A percentile compares a stretch with the other conserved stretches of the same genome.
These are phyloP conservation scores for Plasmopara muralis DNA, from an alignment of 352 stramenopile species.

Conservation along the genomic window DNA sequence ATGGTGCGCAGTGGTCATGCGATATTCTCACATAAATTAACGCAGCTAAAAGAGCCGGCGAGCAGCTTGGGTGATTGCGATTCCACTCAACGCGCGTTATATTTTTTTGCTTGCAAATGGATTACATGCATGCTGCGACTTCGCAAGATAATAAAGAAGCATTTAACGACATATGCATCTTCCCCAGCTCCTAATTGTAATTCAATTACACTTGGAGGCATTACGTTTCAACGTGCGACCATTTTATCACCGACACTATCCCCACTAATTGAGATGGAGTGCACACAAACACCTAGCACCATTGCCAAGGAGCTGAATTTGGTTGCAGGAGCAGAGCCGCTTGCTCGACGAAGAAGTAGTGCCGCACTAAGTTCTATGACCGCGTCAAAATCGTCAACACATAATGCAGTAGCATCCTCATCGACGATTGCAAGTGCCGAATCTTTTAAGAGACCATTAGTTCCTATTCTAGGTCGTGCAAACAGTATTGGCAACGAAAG, in stretches of 20 bases:
- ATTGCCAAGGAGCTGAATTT: slow-evolving; percentile 35
- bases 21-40: slow-evolving; percentile 36
- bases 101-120: slow-evolving; percentile 65
- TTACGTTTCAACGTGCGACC: slow-evolving; percentile 49
- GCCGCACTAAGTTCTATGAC: slow-evolving; percentile 31
- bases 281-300: slow-evolving; percentile 31
- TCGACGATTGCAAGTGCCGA: slow-evolving; percentile 22
- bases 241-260: slow-evolving; percentile 42
- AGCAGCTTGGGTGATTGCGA: slow-evolving; percentile 43
- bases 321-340: slow-evolving; percentile 23
- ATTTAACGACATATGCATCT: slow-evolving; percentile 34
- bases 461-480: slow-evolving; percentile 12
- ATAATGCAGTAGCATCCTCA: slow-evolving; percentile 25
- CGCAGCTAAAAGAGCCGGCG: slow-evolving; percentile 24
- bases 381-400: slow-evolving; percentile 18
- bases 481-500: slow-evolving; percentile 21
- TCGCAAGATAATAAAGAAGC: slow-evolving; percentile 58
- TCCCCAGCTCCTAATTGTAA: slow-evolving; percentile 26
- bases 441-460: slow-evolving; percentile 12
- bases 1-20: slow-evolving; percentile 32
- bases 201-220: slow-evolving; percentile 39
- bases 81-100: slow-evolving; percentile 44
- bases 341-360: slow-evolving; percentile 32
- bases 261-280: slow-evolving; percentile 26
- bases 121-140: slow-evolving; percentile 70